Base-by-base conservation (phyloP, 176 grass and related monocot genomes). In the Pontederia paniculata region DNA sequence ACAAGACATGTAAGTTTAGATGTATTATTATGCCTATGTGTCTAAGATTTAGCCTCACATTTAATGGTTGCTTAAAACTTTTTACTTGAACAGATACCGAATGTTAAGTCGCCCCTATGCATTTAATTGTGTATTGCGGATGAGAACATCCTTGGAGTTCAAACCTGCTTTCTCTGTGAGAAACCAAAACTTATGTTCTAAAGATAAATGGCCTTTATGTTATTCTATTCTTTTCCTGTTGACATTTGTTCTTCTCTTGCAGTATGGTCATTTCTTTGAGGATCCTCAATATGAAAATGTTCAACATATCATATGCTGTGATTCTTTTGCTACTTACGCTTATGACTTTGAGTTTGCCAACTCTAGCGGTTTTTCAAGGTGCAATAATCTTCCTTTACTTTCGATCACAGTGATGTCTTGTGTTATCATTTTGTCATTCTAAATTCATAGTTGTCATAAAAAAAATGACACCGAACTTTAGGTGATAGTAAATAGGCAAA, bases 201-300 rank as follows among this genome's bases (percentile, higher is more conserved):
- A 64, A 12, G 57, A 11, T 55, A n/a, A n/a, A 65, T 23, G 72
- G 21, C 54, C 44, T 54, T 65, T 62, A 16, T 25, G 5, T 20
- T 9, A 65, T 53, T 43, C 9, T 70, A 17, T 42, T 2, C 28
- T 50, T 10, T 50, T 5, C 13, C 19, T 42, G n/a, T 19, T 42
- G 15, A 75, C 21, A 48, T 72, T 10, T 53, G 9, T 67, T 44
- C 1, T 10, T 22, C 18, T 67, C 49, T 67, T 14, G 19, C 83
- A 98, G 93, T 98, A 84, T 70, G 93, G 86, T 4, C 93, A 98
- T 91, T 98, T 98, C 80, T 98, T 98, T 55, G 80, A 83, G 53
- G 93, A 98, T 48, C 86, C 93, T 66, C 93, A 98, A 50, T 98
- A 98, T 72, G 86, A 98, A 77, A 84, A 98, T 75, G 93, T 98